Evolutionary conservation across 1,139 yeast species (phyloP).

Genomic region (Magnusiomyces fungicola): DNA sequence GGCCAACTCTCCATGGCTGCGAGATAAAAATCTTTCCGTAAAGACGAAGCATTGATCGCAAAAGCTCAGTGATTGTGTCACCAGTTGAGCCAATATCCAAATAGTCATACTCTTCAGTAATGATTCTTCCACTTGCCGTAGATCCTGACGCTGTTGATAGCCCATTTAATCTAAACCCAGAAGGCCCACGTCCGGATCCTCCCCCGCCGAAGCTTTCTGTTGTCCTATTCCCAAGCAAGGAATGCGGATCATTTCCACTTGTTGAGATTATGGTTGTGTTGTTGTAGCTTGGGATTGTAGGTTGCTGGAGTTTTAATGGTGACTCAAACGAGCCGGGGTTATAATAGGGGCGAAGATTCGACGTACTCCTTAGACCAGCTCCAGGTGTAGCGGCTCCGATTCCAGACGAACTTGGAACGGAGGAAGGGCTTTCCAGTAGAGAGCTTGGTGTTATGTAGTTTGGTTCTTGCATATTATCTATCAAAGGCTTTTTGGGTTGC

Average conservation of each 20-base stretch:
- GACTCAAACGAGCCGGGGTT: conserved; percentile 58
- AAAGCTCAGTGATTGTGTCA: conserved; percentile 30
- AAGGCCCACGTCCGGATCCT: neutral
- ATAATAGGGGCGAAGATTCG: conserved; percentile 56
- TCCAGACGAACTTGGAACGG: too few relatives aligned
- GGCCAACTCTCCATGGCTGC: conserved; percentile 85
- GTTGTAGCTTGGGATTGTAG: conserved; percentile 11
- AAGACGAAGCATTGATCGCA: conserved; percentile 53
- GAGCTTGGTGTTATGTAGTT: too few relatives aligned
- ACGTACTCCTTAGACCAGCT: neutral
- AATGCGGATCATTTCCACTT: neutral
- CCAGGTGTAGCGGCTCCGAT: too few relatives aligned
- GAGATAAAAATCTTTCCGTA: conserved; percentile 61
- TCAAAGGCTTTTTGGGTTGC: too few relatives aligned
- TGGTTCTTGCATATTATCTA: neutral
- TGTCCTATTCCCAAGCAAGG: too few relatives aligned
- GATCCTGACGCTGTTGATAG: too few relatives aligned
- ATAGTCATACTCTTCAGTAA: conserved; percentile 14
- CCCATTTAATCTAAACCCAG: neutral
- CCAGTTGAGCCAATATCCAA: conserved; percentile 14
- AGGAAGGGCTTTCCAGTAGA: too few relatives aligned
- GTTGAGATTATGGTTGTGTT: conserved; percentile 9
- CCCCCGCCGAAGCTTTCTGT: conserved; percentile 6
- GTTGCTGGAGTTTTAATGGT: conserved; percentile 23
- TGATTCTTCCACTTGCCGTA: conserved; percentile 6